Percentiles rank a stretch among this genome's conserved stretches.
These are phyloP conservation scores for Helminthosporium solani DNA, from an alignment of 2,329 filamentous ascomycete species.

Conservation along the genomic window DNA sequence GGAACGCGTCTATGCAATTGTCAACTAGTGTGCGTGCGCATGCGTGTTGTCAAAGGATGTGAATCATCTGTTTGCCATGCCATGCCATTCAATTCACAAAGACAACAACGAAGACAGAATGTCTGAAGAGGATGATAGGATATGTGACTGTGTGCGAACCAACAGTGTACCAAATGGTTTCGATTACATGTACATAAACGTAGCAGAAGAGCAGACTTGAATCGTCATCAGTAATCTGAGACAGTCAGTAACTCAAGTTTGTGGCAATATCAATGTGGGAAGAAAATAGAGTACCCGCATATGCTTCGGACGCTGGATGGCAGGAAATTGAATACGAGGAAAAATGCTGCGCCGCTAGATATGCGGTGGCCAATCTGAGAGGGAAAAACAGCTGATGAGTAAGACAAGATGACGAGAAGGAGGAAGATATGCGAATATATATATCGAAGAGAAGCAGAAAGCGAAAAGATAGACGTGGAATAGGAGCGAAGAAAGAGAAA, in stretches of 20 bases:
- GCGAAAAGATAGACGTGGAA: neutral
- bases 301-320: neutral
- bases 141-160: neutral
- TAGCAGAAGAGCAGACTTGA: neutral
- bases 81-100: too few species aligned
- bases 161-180: slow-evolving; percentile 1
- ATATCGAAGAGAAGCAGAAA: neutral
- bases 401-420: neutral
- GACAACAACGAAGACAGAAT: too few species aligned
- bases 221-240: neutral
- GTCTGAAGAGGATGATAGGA: too few species aligned
- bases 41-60: too few species aligned
- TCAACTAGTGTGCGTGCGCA: too few species aligned
- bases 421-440: neutral
- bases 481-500: neutral
- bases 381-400: neutral
- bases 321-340: neutral
- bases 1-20: too few species aligned
- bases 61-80: too few species aligned
- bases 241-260: neutral
- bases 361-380: neutral
- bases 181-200: neutral
- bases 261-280: neutral
- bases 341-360: neutral
- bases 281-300: neutral